phyloP scores from a whole-genome alignment of 371 early-diverging fungal species.

The Umbelopsis sp. region DNA sequence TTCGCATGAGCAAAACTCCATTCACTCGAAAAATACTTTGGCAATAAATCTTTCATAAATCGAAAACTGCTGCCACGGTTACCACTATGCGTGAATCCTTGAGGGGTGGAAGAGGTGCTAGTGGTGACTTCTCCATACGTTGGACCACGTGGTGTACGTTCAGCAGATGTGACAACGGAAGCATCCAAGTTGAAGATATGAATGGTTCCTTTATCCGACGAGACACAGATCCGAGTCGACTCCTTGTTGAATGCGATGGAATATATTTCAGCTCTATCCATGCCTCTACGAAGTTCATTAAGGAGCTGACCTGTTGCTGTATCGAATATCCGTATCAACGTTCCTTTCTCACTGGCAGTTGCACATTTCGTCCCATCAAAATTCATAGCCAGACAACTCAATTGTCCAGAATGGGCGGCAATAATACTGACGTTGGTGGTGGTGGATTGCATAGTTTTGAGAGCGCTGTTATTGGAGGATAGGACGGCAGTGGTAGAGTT shows the following conservation, averaged over 20 bases:
- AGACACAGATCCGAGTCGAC: conserved; percentile 78
- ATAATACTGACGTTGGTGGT: conserved; percentile 77
- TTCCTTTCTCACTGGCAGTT: conserved; percentile 88
- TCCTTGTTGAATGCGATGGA: conserved; percentile 85
- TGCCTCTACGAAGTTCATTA: conserved; percentile 88
- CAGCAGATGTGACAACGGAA: conserved; percentile 40
- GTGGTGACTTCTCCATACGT: conserved; percentile 60
- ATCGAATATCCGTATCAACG: conserved; percentile 90
- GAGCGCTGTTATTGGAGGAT: conserved; percentile 11
- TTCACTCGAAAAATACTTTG: conserved; percentile 92
- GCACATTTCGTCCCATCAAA: conserved; percentile 79
- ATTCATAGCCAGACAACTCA: conserved; percentile 80
- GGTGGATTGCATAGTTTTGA: conserved; percentile 22
- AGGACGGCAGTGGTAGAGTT: conserved; percentile 34
- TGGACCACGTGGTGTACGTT: conserved; percentile 53
- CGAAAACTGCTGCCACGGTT: conserved; percentile 65
- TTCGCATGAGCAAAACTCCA: conserved; percentile 93
- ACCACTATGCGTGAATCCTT: conserved; percentile 46
- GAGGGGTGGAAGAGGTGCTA: conserved; percentile 29
- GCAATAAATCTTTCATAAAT: conserved; percentile 89
- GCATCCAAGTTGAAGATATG: conserved; percentile 91
- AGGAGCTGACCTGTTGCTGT: conserved; percentile 73
- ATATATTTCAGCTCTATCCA: conserved; percentile 89
- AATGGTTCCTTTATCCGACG: conserved; percentile 93
- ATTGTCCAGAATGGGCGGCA: conserved; percentile 79